A percentile compares a stretch with the other conserved stretches of the same genome.
Conservation (phyloP, 768 basidiomycete species). For the Lactifluus hygrophoroides region DNA sequence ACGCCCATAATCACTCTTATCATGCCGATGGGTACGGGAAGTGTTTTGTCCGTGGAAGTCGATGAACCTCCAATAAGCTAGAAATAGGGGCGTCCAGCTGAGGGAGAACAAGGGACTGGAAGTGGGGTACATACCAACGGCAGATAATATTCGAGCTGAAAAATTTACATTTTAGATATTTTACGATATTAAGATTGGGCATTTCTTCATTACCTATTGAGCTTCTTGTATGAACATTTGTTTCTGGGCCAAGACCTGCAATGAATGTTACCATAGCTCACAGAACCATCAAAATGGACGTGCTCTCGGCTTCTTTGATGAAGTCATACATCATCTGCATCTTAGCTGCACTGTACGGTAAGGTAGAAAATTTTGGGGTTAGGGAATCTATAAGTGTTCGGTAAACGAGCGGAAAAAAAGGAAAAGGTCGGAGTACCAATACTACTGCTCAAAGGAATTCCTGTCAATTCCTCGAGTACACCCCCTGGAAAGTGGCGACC, state of each 20-base stretch:
- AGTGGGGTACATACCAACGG: not conserved
- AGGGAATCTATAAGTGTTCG: not conserved
- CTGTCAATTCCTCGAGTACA: not conserved
- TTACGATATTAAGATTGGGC: not conserved
- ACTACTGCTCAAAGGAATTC: not conserved
- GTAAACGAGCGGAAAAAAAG: not conserved
- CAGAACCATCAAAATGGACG: not conserved
- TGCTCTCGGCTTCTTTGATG: not conserved
- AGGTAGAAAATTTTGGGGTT: constrained; percentile 4
- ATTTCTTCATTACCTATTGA: constrained; percentile 6
- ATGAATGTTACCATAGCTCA: not conserved
- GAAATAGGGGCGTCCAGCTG: not conserved
- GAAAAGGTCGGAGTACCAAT: not conserved
- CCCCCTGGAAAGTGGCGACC: not conserved
- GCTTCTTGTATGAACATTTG: not conserved
- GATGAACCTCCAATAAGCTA: constrained; percentile 3
- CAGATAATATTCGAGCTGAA: not conserved
- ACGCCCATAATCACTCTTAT: not conserved
- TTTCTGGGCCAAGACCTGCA: not conserved
- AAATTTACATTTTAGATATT: not conserved
- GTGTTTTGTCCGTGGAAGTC: constrained; percentile 10
- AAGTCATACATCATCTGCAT: constrained; percentile 2
- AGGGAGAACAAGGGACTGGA: not conserved
- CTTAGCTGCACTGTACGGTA: not conserved
- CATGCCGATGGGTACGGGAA: not conserved